A percentile compares a stretch with the other conserved stretches of the same genome.
These are phyloP conservation scores for Lactarius sanguifluus DNA, from an alignment of 768 basidiomycete species.

Conservation along the genomic window DNA sequence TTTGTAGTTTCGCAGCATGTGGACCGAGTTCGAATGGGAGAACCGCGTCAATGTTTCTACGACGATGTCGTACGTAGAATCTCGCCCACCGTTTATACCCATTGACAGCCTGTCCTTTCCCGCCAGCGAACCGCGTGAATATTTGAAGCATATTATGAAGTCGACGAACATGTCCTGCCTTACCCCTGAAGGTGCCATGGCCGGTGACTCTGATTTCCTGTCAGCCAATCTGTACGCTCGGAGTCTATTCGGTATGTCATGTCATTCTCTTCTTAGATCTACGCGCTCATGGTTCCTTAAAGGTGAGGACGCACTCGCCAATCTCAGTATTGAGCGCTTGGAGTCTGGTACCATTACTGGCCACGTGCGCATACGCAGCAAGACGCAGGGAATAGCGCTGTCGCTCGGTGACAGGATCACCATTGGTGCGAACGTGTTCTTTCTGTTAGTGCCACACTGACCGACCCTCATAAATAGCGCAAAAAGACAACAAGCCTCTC, in stretches of 20 bases:
- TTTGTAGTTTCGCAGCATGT: constrained; percentile 89
- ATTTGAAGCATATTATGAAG: constrained; percentile 93
- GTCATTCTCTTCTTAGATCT: constrained; percentile 1
- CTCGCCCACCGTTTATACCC: not conserved
- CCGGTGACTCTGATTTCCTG: constrained; percentile 96
- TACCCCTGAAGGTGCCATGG: constrained; percentile 82
- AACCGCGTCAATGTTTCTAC: constrained; percentile 95
- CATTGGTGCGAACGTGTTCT: constrained; percentile 43
- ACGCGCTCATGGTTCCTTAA: constrained; percentile 34
- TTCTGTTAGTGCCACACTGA: not conserved
- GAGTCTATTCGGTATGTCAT: constrained; percentile 82
- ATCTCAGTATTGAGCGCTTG: constrained; percentile 87
- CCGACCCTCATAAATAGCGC: constrained; percentile 13
- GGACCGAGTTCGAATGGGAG: constrained; percentile 99
- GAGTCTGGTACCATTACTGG: constrained; percentile 81
- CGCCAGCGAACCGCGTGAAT: constrained; percentile 76
- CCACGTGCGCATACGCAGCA: constrained; percentile 94
- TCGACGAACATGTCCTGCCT: constrained; percentile 97
- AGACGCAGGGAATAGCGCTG: constrained; percentile 96
- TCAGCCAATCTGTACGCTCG: constrained; percentile 96
- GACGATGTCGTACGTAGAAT: constrained; percentile 64
- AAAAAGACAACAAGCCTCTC: constrained; percentile 25
- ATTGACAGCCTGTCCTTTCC: not conserved
- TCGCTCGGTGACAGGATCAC: constrained; percentile 90
- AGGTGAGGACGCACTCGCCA: constrained; percentile 95